These are phyloP conservation scores for Beauveria sp. DNA, from an alignment of 2,329 filamentous ascomycete species.

Conservation along the genomic window DNA sequence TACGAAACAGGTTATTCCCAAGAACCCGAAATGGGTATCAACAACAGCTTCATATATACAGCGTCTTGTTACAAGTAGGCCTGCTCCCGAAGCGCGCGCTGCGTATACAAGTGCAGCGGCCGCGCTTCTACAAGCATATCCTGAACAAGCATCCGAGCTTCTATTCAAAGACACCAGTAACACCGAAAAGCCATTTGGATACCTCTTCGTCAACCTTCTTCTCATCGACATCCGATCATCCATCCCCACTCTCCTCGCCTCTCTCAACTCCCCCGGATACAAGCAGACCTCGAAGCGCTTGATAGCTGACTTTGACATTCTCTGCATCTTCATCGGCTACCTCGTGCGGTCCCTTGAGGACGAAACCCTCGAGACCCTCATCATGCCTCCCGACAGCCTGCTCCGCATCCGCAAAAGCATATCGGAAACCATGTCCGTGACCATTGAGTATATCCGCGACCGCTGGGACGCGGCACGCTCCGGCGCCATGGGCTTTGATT, in stretches of 20 bases:
- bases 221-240: slow-evolving; percentile 59
- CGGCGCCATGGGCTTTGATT: slow-evolving; percentile 54
- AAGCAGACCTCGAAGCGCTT: slow-evolving; percentile 43
- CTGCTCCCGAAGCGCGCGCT: slow-evolving; percentile 45
- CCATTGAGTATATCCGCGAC: slow-evolving; percentile 60
- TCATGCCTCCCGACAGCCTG: slow-evolving; percentile 50
- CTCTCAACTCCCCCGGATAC: slow-evolving; percentile 50
- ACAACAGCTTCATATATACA: slow-evolving; percentile 40
- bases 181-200: slow-evolving; percentile 48
- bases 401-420: slow-evolving; percentile 54
- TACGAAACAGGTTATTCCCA: slow-evolving; percentile 36
- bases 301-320: slow-evolving; percentile 53
- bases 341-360: slow-evolving; percentile 49
- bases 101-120: slow-evolving; percentile 54
- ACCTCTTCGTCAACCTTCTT: slow-evolving; percentile 56
- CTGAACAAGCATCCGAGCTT: slow-evolving; percentile 33
- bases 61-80: slow-evolving; percentile 45
- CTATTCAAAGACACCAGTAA: slow-evolving; percentile 43
- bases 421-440: slow-evolving; percentile 54
- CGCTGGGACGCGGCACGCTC: slow-evolving; percentile 62
- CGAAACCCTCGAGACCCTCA: slow-evolving; percentile 30
- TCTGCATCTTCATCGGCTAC: slow-evolving; percentile 52
- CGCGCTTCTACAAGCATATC: slow-evolving; percentile 49
- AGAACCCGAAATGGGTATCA: slow-evolving; percentile 46
- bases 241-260: slow-evolving; percentile 50